Percentiles rank a stretch among this genome's conserved stretches.
Evolutionary conservation across 495 filamentous ascomycete species (phyloP).

Genomic region (Penicillium cosmopolitanum): DNA sequence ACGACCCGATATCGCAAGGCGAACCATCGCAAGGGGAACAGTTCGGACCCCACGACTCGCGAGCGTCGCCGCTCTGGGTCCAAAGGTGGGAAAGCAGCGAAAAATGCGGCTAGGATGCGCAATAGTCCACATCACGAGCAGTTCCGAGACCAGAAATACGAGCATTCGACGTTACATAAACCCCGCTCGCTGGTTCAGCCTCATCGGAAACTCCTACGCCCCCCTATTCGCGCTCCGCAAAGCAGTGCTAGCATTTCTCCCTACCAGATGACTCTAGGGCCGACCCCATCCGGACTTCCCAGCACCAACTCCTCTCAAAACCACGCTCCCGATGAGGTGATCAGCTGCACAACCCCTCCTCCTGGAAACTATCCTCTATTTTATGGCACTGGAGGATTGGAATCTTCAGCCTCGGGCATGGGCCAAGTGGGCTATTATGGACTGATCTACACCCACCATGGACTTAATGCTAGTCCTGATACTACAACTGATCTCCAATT

Average conservation of each 20-base stretch:
- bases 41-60: slow-evolving; percentile 45
- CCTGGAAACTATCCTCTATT: slow-evolving; percentile 28
- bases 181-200: slow-evolving; percentile 6
- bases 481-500: slow-evolving; percentile 27
- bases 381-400: slow-evolving; percentile 24
- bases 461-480: slow-evolving; percentile 20
- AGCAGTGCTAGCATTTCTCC: not conserved
- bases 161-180: slow-evolving; percentile 16
- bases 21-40: slow-evolving; percentile 49
- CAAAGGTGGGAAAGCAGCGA: slow-evolving; percentile 58
- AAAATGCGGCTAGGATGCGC: slow-evolving; percentile 34
- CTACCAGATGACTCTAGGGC: not conserved
- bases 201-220: slow-evolving; percentile 13
- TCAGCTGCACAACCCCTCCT: slow-evolving; percentile 35
- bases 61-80: slow-evolving; percentile 59
- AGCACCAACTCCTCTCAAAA: slow-evolving; percentile 23
- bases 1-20: slow-evolving; percentile 73
- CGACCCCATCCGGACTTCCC: not conserved
- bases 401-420: slow-evolving; percentile 25
- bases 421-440: slow-evolving; percentile 23
- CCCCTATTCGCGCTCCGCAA: not conserved
- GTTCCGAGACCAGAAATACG: slow-evolving; percentile 24
- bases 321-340: slow-evolving; percentile 10
- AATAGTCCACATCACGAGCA: slow-evolving; percentile 25
- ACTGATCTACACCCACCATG: slow-evolving; percentile 14